Base-by-base conservation (phyloP, 1,284 basidiomycete genomes). In the Mycena sp. region DNA sequence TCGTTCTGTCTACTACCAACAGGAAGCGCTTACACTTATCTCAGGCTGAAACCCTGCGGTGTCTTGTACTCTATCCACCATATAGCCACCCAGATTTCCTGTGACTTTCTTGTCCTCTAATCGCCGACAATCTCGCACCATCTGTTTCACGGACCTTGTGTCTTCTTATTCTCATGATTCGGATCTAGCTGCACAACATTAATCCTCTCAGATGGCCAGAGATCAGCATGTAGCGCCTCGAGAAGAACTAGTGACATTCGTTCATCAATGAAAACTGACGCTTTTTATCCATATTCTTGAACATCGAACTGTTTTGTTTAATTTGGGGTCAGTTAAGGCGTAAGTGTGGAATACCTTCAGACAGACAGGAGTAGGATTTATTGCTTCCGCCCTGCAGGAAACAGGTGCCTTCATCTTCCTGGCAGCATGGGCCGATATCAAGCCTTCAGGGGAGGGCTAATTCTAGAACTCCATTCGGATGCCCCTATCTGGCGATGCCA, bases 401-500 rank as follows among this genome's bases (percentile, higher is more conserved):
- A n/a, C n/a, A n/a, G n/a, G n/a, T n/a, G n/a, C n/a, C n/a, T n/a
- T n/a, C n/a, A n/a, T n/a, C n/a, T n/a, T n/a, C n/a, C n/a, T n/a
- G n/a, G n/a, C n/a, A 38, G 41, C 0, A 30, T 51, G 44, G 58
- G 17, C 51, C 58, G 58, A 46, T 54, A 32, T 48, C 51, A 26
- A 38, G 43, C n/a, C n/a, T n/a, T n/a, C n/a, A n/a, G 51, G 37
- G 29, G 19, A 25, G 28, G 29, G 10, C n/a, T n/a, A n/a, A n/a
- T n/a, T n/a, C n/a, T n/a, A n/a, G n/a, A n/a, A n/a, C n/a, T n/a
- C n/a, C n/a, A n/a, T n/a, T n/a, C n/a, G n/a, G n/a, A n/a, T n/a
- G n/a, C n/a, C n/a, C n/a, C n/a, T n/a, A n/a, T 58, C 56, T 14
- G 12, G 11, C 57, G 60, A 62, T 62, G 40, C 40, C 48, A 62